Evolutionary conservation across 108 stramenopile species (phyloP).

Genomic region (Pseudonitzschia pungens): DNA sequence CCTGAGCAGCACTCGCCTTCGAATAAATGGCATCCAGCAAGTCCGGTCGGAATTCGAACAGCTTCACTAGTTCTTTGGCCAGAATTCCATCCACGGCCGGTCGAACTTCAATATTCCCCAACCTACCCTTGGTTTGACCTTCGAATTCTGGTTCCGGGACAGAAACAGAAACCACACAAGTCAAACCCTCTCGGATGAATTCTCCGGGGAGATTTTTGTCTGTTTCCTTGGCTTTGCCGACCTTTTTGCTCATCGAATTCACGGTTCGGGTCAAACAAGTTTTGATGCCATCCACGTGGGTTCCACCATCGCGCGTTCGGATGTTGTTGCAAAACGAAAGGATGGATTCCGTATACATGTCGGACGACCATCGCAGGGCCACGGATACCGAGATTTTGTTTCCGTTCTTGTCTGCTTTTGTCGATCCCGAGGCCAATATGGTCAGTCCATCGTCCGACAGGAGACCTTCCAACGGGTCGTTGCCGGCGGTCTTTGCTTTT

Average conservation of each 20-base stretch:
- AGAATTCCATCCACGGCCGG: slow-evolving; percentile 85
- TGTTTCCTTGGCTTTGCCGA: slow-evolving; percentile 77
- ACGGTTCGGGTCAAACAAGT: slow-evolving; percentile 82
- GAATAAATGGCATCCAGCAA: slow-evolving; percentile 76
- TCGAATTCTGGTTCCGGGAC: slow-evolving; percentile 96
- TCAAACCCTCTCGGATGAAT: slow-evolving; percentile 91
- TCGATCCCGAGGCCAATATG: slow-evolving; percentile 39
- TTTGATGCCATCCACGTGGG: slow-evolving; percentile 93
- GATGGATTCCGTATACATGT: slow-evolving; percentile 89
- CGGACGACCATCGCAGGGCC: slow-evolving; percentile 86
- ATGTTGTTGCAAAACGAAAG: slow-evolving; percentile 94
- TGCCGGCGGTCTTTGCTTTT: not conserved
- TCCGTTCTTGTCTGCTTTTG: slow-evolving; percentile 27
- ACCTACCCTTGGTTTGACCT: slow-evolving; percentile 95
- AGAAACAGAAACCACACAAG: slow-evolving; percentile 85
- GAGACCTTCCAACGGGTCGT: slow-evolving; percentile 35
- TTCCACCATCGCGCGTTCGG: slow-evolving; percentile 92
- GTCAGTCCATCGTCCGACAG: slow-evolving; percentile 47
- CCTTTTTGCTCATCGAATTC: slow-evolving; percentile 74
- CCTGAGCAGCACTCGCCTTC: slow-evolving; percentile 86
- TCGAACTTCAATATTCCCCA: slow-evolving; percentile 93
- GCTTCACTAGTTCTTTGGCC: slow-evolving; percentile 67
- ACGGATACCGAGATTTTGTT: slow-evolving; percentile 74
- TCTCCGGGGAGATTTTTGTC: slow-evolving; percentile 84
- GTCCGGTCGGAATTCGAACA: slow-evolving; percentile 91